Evolutionary conservation across 495 filamentous ascomycete species (phyloP), one percentile per base, ranked within the genome.

Genomic region (Penicillium malachiteum): DNA sequence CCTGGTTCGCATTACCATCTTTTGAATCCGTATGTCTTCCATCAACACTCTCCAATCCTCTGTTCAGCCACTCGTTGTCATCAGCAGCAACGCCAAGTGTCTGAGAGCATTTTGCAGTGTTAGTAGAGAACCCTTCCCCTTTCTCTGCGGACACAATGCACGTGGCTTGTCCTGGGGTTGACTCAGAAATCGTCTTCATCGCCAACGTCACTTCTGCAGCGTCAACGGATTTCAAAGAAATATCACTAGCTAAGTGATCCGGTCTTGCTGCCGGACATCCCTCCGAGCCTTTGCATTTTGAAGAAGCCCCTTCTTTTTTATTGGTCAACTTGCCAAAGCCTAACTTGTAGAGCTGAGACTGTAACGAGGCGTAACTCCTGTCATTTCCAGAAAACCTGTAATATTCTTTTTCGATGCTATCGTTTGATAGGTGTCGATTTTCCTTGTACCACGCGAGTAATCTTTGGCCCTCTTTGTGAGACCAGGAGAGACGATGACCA

Each of bases 261-360:
- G 33, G n/a, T n/a, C n/a, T 34, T 30, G 45, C n/a, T 3, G 34
- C 13, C n/a, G 45, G 30, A 7, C 3, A 3, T 32, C 34, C 11
- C 17, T 26, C 45, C 13, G 11, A 13, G 11, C 5, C 21, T 45
- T 45, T 11, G 8, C 17, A 17, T 45, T 21, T 45, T 26, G 10
- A 11, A 4, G 18, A 32, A 34, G 21, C 7, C 45, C 30, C 26
- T 11, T 34, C 10, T 34, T 26, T 32, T 26, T 14, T 32, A 34
- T 48, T 48, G 14, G 45, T 33, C 30, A 48, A 34, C n/a, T 50
- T 12, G 8, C 47, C 47, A 14, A 2, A 17, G 5, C 47, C 33
- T 35, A 38, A 26, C 13, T 50, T 37, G 26, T 50, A 50, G 13
- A 50, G 14, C 17, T 50, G 32, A 12, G 47, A 50, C 16, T 50